Base-by-base conservation (phyloP, 2,329 filamentous ascomycete genomes). In the Tolypocladium endophyticum region DNA sequence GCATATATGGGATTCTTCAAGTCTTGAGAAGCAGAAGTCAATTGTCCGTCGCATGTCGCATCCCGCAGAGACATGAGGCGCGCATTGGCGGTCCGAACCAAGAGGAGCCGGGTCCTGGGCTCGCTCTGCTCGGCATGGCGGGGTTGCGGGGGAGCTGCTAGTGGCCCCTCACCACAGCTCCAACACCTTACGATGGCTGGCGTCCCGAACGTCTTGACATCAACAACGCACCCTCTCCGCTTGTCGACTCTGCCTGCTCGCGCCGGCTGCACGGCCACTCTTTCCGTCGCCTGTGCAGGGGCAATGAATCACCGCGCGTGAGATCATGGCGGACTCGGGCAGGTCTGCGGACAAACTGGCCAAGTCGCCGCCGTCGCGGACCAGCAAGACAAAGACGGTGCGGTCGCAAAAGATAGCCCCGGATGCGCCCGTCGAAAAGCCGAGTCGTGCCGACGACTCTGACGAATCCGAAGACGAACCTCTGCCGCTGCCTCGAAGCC, bases 371-470 rank as follows among this genome's bases (percentile, higher is more conserved):
- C 30, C 20, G 28, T 25, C 30, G 20, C 39, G 23, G 43, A 39
- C 30, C 4, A 12, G 35, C 58, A 66, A 70, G 57, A 62, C 66
- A 56, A 69, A 64, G 57, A 75, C 77, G 55, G 68, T 82, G 56
- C 79, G 81, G 61, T 79, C 81, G 9, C 81, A 84, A 64, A 82
- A 81, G 73, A 83, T 82, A 64, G 70, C 74, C 58, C 68, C 72
- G 62, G 70, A 72, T 62, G 58, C 64, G 61, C 66, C 66, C 61
- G 28, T 50, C 25, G 38, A 47, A 14, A 35, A 3, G 11, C 18
- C 23, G 39, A 52, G 20, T 5, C 53, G 41, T 18, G 25, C 11
- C 60, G 70, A 76, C 64, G 70, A 75, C 60, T 69, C 70, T 36
- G 72, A 74, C 58, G 70, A 73, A 38, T 68, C 68, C 23, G 67